These are phyloP conservation scores for Ogataea paradorogensis DNA, from an alignment of 805 yeast species.

Conservation along the genomic window DNA sequence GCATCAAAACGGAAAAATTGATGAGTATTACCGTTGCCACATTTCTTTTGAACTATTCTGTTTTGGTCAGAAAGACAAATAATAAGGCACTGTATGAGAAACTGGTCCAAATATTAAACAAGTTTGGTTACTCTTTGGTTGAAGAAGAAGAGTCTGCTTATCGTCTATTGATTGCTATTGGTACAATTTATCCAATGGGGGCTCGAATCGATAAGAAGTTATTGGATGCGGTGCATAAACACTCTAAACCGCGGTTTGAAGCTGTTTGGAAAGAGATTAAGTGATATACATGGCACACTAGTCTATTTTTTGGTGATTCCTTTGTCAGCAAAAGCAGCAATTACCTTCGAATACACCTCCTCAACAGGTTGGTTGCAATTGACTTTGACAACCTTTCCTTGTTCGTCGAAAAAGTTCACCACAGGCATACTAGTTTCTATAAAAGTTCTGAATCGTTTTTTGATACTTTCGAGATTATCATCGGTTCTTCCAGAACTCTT, in stretches of 20 bases:
- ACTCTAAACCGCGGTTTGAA: conserved; percentile 21
- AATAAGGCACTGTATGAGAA: conserved; percentile 28
- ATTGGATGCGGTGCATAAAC: conserved; percentile 6
- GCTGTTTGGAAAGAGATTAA: conserved; percentile 22
- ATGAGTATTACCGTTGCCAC: conserved; percentile 44
- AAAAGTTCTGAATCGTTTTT: conserved; percentile 84
- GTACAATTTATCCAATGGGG: conserved; percentile 44
- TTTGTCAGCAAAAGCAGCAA: conserved; percentile 55
- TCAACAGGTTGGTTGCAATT: conserved; percentile 81
- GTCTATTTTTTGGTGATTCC: conserved; percentile 23
- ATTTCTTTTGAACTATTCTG: conserved; percentile 47
- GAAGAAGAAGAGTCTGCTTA: conserved; percentile 65
- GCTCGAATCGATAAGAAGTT: conserved; percentile 9
- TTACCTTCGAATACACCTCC: conserved; percentile 67
- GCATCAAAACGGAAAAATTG: conserved; percentile 27
- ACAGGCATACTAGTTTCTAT: conserved; percentile 92
- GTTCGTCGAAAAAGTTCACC: conserved; percentile 73
- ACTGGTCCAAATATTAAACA: conserved; percentile 24
- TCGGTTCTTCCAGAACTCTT: conserved; percentile 93
- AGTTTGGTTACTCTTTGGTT: conserved; percentile 13
- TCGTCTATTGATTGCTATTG: conserved; percentile 58
- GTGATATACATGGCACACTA: conserved; percentile 1
- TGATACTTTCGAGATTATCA: conserved; percentile 88
- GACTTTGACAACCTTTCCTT: conserved; percentile 72
- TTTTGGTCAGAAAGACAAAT: conserved; percentile 33